Percentiles rank a stretch among this genome's conserved stretches.
Conservation (phyloP, 768 basidiomycete genomes). For the Auriculariales sp. region DNA sequence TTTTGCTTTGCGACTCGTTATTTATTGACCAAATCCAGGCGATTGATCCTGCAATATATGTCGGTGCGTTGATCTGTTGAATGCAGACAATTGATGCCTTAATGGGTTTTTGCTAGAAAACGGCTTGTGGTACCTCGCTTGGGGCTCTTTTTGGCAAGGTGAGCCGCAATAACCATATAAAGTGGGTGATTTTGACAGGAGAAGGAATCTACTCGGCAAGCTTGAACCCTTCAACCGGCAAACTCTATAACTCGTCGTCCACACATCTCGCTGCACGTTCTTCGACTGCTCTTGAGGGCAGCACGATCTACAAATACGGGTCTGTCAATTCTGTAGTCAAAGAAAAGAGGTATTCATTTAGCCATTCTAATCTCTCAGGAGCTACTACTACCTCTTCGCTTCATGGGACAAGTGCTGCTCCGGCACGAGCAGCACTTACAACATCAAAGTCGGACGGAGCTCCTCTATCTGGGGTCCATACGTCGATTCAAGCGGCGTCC, state of each 20-base stretch:
- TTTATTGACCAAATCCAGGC: slow-evolving; percentile 19
- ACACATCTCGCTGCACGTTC: background rate
- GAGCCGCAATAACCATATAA: slow-evolving; percentile 28
- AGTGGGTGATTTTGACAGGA: too few relatives aligned
- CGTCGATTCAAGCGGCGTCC: slow-evolving; percentile 31
- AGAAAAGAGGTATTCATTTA: slow-evolving; percentile 35
- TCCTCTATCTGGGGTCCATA: slow-evolving; percentile 28
- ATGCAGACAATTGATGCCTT: background rate
- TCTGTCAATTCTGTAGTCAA: slow-evolving; percentile 20
- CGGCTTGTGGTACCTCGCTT: slow-evolving; percentile 31
- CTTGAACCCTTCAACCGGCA: background rate
- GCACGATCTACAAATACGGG: background rate
- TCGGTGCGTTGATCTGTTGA: slow-evolving; percentile 12
- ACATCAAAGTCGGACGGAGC: slow-evolving; percentile 45
- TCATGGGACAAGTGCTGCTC: slow-evolving; percentile 41
- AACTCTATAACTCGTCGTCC: background rate
- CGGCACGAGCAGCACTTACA: slow-evolving; percentile 40
- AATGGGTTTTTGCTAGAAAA: slow-evolving; percentile 15
- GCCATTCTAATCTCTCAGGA: slow-evolving; percentile 26
- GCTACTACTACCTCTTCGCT: slow-evolving; percentile 39
- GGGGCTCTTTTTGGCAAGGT: slow-evolving; percentile 44
- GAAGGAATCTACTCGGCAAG: background rate
- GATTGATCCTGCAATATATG: slow-evolving; percentile 31
- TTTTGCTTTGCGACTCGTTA: background rate
- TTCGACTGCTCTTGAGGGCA: background rate